These are phyloP conservation scores for Euphorbia corollata DNA, from an alignment of 441 rosid genomes.

Conservation along the genomic window DNA sequence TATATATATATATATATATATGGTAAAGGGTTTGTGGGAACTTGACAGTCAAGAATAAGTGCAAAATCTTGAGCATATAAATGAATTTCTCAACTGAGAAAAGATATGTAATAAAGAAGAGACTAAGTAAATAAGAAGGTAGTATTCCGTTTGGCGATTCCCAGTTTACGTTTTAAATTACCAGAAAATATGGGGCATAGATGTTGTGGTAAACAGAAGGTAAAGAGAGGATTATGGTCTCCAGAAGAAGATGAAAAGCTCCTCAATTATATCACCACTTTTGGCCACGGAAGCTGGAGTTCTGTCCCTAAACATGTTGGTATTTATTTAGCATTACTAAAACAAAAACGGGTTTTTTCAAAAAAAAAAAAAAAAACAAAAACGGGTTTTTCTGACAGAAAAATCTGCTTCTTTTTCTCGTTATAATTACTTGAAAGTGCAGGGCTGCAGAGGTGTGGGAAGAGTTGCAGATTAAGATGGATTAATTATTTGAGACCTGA, in stretches of 20 bases:
- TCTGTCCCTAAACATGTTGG: slow-evolving; percentile 66
- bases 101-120: not conserved
- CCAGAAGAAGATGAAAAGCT: slow-evolving; percentile 79
- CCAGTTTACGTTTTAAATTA: too few relatives aligned
- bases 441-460: slow-evolving; percentile 72
- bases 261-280: slow-evolving; percentile 42
- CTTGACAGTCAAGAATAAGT: not conserved
- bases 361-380: too few relatives aligned
- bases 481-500: slow-evolving; percentile 65
- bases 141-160: too few relatives aligned
- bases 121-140: too few relatives aligned
- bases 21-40: too few relatives aligned
- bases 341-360: too few relatives aligned
- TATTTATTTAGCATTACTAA: slow-evolving; percentile 1
- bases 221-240: slow-evolving; percentile 67
- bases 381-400: too few relatives aligned
- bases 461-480: slow-evolving; percentile 74
- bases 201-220: slow-evolving; percentile 65
- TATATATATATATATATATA: too few relatives aligned
- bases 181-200: slow-evolving; percentile 43
- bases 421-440: slow-evolving; percentile 1
- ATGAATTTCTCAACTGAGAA: not conserved
- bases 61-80: not conserved
- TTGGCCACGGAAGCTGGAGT: slow-evolving; percentile 73
- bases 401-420: not conserved